phyloP scores from a whole-genome alignment of 345 rosid species.

The Gossypium turneri region DNA sequence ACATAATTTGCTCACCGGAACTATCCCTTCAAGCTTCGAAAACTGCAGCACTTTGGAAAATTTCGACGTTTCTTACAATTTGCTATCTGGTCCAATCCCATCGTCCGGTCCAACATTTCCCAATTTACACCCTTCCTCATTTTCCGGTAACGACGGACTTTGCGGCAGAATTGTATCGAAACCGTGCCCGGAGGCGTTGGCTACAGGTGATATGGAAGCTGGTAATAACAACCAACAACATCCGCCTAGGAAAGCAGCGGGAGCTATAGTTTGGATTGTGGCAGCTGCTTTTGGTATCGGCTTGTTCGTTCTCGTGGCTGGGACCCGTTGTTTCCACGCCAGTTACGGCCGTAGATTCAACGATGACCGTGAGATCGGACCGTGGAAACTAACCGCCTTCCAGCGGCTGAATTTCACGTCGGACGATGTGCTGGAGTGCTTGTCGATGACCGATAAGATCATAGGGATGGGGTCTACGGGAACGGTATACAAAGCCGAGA shows the following conservation, averaged over 20 bases:
- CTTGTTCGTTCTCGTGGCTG: conserved; percentile 69
- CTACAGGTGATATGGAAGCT: conserved; percentile 31
- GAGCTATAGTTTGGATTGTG: conserved; percentile 88
- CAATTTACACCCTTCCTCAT: conserved; percentile 72
- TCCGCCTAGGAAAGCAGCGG: conserved; percentile 46
- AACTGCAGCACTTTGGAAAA: conserved; percentile 70
- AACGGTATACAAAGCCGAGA: conserved; percentile 84
- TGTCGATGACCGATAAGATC: conserved; percentile 64
- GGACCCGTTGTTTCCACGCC: conserved; percentile 64
- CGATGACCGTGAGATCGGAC: conserved; percentile 54
- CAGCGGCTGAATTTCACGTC: conserved; percentile 87
- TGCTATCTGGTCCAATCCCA: conserved; percentile 75
- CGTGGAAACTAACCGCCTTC: conserved; percentile 92
- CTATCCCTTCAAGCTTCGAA: conserved; percentile 78
- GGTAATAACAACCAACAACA: conserved; percentile 30
- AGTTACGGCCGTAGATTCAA: conserved; percentile 38
- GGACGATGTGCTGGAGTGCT: conserved; percentile 77
- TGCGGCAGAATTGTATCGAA: conserved; percentile 60
- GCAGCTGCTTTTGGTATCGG: conserved; percentile 87
- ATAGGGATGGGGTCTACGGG: conserved; percentile 96
- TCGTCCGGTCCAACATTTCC: conserved; percentile 55
- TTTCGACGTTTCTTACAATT: conserved; percentile 80
- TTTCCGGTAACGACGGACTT: conserved; percentile 67
- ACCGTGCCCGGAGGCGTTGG: conserved; percentile 43
- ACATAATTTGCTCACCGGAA: conserved; percentile 63